phyloP scores from a whole-genome alignment of 352 stramenopile genomes.

The Thraustotheca clavata region DNA sequence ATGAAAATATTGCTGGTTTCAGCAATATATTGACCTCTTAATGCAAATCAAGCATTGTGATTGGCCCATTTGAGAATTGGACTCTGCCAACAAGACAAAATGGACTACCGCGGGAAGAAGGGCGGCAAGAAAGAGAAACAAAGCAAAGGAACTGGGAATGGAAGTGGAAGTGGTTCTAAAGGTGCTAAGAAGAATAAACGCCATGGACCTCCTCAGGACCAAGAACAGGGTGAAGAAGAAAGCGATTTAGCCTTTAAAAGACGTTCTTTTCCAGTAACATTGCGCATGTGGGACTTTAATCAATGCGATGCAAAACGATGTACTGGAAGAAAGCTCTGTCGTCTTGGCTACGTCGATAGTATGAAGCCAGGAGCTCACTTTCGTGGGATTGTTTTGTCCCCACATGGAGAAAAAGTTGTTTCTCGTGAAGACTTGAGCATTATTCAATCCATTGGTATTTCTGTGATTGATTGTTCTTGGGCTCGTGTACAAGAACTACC shows the following conservation, averaged over 20 bases:
- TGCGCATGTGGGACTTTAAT: constrained; percentile 95
- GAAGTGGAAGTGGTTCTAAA: constrained; percentile 7
- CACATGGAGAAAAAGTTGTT: constrained; percentile 84
- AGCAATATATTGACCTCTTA: not conserved
- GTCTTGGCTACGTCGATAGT: constrained; percentile 87
- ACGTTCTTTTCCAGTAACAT: constrained; percentile 62
- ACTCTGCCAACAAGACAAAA: too few relatives aligned
- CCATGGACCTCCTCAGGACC: not conserved
- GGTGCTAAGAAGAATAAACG: constrained; percentile 10
- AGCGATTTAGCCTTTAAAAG: constrained; percentile 53
- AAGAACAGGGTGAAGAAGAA: constrained; percentile 42
- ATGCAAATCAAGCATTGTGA: too few relatives aligned
- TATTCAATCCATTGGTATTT: constrained; percentile 83
- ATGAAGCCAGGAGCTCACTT: constrained; percentile 91
- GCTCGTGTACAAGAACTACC: constrained; percentile 93
- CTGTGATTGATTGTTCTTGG: constrained; percentile 98
- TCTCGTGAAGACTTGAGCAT: constrained; percentile 84
- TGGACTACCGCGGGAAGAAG: not conserved
- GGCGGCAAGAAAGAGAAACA: constrained; percentile 2
- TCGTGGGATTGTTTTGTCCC: constrained; percentile 91
- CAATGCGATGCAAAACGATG: constrained; percentile 94
- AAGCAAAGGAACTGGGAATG: not conserved
- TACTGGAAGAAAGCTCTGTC: constrained; percentile 88
- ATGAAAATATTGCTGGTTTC: too few relatives aligned
- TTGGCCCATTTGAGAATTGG: too few relatives aligned